These are phyloP conservation scores for Salix purpurea DNA, from an alignment of 345 rosid genomes.

Conservation along the genomic window DNA sequence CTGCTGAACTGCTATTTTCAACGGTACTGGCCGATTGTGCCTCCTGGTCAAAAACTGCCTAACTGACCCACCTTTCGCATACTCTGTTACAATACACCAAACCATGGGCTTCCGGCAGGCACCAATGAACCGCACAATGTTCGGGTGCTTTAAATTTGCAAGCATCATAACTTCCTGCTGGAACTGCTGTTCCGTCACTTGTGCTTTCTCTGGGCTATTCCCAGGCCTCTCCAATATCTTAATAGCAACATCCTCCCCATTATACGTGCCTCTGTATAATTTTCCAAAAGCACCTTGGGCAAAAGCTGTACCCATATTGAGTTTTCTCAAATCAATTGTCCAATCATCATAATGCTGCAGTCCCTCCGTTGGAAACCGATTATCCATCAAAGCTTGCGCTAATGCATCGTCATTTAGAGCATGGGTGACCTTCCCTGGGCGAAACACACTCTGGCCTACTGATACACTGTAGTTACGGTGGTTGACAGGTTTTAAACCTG, in stretches of 20 bases:
- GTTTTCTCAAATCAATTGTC: conserved; percentile 62
- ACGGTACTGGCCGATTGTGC: conserved; percentile 22
- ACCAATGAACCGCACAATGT: conserved; percentile 29
- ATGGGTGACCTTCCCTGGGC: conserved; percentile 50
- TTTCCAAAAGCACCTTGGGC: conserved; percentile 76
- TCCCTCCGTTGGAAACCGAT: conserved; percentile 48
- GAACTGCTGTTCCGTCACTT: conserved; percentile 28
- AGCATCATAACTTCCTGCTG: conserved; percentile 35
- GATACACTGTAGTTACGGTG: conserved; percentile 40
- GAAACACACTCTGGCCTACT: conserved; percentile 53
- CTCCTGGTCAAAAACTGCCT: conserved; percentile 23
- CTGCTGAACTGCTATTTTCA: conserved; percentile 32
- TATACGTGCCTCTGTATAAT: conserved; percentile 39
- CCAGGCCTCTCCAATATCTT: conserved; percentile 32
- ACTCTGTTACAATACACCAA: conserved; percentile 30
- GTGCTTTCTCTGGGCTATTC: conserved; percentile 20
- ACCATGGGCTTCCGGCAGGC: conserved; percentile 29
- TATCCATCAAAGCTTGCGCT: conserved; percentile 58
- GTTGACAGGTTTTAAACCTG: conserved; percentile 47
- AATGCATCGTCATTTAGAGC: conserved; percentile 56
- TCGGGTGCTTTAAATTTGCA: conserved; percentile 25
- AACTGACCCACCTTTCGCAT: conserved; percentile 30
- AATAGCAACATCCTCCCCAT: conserved; percentile 28
- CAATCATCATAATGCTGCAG: conserved; percentile 49
- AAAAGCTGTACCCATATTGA: conserved; percentile 65